Base-by-base conservation (phyloP, 179 eudicot species). In the Nepenthes alata region DNA sequence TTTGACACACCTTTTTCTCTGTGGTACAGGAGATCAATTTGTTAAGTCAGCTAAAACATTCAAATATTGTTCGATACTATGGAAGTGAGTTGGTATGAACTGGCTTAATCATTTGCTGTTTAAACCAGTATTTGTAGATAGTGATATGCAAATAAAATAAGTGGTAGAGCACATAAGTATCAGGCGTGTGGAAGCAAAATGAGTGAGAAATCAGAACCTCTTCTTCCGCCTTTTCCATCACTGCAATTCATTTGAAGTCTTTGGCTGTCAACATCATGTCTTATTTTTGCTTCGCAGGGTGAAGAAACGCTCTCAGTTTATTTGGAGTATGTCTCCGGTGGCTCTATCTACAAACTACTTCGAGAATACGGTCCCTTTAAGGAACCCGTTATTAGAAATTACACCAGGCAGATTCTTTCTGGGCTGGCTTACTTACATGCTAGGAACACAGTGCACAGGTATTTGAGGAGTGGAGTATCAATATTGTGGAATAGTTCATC, bases 341-440 rank as follows among this genome's bases (percentile, higher is more conserved):
- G 99, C 57, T 94, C 99, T 65, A 94, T 94, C 60, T 89, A 90
- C 69, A 94, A 94, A 73, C 65, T 94, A 72, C 85, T 94, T 75
- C 96, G 87, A 73, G 97, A 94, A 64, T 94, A 94, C 57, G 99
- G 99, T n/a, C 61, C 97, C n/a, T 94, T 94, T 74, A 76, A 67
- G 75, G 97, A 94, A 69, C 96, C 97, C 54, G 99, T 94, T 56
- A 83, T 90, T 63, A 97, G 85, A 74, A 94, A 84, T 69, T 94
- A 94, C 75, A 90, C 99, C 11, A 81, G 95, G 61, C 97, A 90
- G 69, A 85, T 94, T 58, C 95, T 94, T 37, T 72, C 65, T 25
- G 99, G 99, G 55, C 87, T 94, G 64, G 88, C 91, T 38, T 94
- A 89, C 74, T 74, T 90, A 70, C 99, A 94, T 65, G 85, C 86